Conservation (phyloP, 108 stramenopile genomes). For the Pseudonitzschia pungens region DNA sequence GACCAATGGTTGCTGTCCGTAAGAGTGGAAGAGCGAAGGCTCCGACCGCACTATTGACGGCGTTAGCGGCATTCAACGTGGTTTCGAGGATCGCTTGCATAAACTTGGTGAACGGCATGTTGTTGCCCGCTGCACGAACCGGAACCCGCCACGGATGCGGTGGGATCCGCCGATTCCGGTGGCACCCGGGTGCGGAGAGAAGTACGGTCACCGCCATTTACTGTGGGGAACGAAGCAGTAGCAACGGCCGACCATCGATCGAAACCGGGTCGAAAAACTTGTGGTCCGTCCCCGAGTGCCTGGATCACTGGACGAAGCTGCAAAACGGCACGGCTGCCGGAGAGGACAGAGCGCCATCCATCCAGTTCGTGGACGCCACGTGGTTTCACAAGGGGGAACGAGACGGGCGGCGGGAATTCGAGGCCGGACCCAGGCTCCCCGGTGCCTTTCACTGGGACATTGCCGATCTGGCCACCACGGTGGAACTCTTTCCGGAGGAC, state of each 20-base stretch:
- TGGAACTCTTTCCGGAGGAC: conserved; percentile 27
- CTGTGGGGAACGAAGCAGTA: not conserved
- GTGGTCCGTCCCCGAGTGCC: conserved; percentile 30
- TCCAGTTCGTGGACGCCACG: conserved; percentile 47
- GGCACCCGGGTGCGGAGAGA: too few species aligned
- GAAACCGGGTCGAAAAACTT: conserved; percentile 18
- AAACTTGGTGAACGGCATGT: too few species aligned
- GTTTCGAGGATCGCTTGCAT: too few species aligned
- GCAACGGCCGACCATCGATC: not conserved
- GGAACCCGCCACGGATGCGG: too few species aligned
- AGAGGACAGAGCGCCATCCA: not conserved
- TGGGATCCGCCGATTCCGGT: too few species aligned
- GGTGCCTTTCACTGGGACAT: conserved; percentile 69
- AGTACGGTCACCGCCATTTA: not conserved
- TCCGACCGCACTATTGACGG: too few species aligned
- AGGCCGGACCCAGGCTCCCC: conserved; percentile 62
- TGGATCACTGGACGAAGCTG: conserved; percentile 11
- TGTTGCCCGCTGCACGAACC: too few species aligned
- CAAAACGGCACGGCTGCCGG: not conserved
- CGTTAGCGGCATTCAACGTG: too few species aligned
- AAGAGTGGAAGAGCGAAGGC: too few species aligned
- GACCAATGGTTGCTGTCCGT: too few species aligned
- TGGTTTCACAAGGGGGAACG: conserved; percentile 51
- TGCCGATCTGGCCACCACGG: conserved; percentile 47
- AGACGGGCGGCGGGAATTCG: conserved; percentile 35